Conservation (phyloP, 2,329 filamentous ascomycete species). For the Trichoderma sp. region DNA sequence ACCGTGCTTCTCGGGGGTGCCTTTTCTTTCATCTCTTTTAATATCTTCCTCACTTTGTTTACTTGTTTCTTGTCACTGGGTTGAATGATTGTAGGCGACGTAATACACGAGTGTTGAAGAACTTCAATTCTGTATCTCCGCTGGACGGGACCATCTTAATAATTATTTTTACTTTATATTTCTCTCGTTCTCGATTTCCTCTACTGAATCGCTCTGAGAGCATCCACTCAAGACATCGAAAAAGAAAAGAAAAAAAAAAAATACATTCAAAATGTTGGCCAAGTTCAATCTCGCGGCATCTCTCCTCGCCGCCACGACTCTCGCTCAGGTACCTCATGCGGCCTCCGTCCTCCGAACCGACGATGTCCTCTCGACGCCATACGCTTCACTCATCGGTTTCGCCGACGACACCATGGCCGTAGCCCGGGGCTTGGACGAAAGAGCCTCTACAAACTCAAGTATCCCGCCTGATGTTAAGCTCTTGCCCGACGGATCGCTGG, state of each 20-base stretch:
- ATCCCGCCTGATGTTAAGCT: slow-evolving; percentile 32
- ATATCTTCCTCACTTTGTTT: background rate
- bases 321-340: slow-evolving; percentile 20
- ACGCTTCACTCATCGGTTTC: slow-evolving; percentile 23
- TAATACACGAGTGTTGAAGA: background rate
- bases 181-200: background rate
- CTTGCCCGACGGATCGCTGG: slow-evolving; percentile 44
- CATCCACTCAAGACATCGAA: background rate
- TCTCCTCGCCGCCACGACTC: slow-evolving; percentile 3
- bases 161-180: background rate
- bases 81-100: background rate
- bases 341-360: slow-evolving; percentile 28
- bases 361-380: slow-evolving; percentile 32
- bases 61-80: background rate
- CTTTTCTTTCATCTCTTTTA: background rate
- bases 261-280: slow-evolving; percentile 9
- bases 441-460: slow-evolving; percentile 22
- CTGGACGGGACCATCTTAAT: slow-evolving; percentile 14
- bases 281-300: slow-evolving; percentile 8
- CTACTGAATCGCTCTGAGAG: background rate
- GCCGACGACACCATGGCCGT: slow-evolving; percentile 14
- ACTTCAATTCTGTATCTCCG: slow-evolving; percentile 10
- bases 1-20: background rate
- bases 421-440: background rate
- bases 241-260: too few relatives aligned